These are phyloP conservation scores for Scutellaria minor DNA, from an alignment of 257 asterid species.

Conservation along the genomic window DNA sequence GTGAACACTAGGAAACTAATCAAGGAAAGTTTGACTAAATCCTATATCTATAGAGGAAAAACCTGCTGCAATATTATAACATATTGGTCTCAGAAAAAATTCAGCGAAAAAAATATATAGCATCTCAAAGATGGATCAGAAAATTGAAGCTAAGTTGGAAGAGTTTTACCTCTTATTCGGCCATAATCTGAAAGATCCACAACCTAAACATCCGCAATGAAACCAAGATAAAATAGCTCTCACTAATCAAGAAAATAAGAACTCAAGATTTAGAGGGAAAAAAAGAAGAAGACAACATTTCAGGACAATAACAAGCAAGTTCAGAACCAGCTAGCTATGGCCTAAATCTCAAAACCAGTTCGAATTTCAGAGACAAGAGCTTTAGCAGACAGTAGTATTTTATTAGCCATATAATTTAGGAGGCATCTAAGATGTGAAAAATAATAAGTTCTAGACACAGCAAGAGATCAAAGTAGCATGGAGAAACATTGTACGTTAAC, in stretches of 20 bases:
- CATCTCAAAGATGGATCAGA: conserved; percentile 21
- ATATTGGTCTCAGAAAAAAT: background rate
- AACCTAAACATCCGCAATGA: conserved; percentile 49
- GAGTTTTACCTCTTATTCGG: conserved; percentile 81
- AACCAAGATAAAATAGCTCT: background rate
- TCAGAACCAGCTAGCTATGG: conserved; percentile 18
- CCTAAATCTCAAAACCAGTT: background rate
- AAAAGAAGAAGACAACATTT: background rate
- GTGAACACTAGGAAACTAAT: background rate
- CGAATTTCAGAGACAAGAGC: conserved; percentile 23
- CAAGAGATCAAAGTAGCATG: conserved; percentile 8
- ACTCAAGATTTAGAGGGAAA: conserved; percentile 6
- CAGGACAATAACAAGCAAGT: conserved; percentile 21
- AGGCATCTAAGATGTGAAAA: conserved; percentile 25
- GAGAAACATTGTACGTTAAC: background rate
- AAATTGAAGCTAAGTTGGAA: conserved; percentile 28
- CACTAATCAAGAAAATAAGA: conserved; percentile 8
- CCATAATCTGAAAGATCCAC: conserved; percentile 88
- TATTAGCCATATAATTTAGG: background rate
- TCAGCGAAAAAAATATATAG: background rate
- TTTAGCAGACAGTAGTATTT: conserved; percentile 12
- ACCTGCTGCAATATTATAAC: background rate
- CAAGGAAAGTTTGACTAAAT: background rate
- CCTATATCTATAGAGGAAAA: background rate
- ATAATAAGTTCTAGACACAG: conserved; percentile 15